phyloP scores from a whole-genome alignment of 345 rosid genomes.

The Kernera saxatilis region DNA sequence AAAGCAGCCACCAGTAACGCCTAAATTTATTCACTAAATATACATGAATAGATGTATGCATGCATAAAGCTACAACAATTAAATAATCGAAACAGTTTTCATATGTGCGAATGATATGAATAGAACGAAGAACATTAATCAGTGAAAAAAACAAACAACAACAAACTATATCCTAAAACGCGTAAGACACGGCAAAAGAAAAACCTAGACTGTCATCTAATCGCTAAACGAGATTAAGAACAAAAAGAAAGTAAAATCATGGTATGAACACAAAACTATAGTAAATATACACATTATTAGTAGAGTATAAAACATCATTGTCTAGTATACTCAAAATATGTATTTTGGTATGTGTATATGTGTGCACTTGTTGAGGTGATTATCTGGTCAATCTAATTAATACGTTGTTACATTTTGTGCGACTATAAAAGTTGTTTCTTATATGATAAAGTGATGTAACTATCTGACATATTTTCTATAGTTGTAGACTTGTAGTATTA shows the following conservation, averaged over 20 bases:
- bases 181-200: neutral
- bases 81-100: neutral
- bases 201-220: neutral
- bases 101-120: neutral
- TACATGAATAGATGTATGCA: neutral
- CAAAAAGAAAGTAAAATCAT: neutral
- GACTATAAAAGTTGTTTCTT: too few relatives aligned
- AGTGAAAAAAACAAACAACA: neutral
- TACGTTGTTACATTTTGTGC: too few relatives aligned
- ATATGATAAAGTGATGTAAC: too few relatives aligned
- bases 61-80: neutral
- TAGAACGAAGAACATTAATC: neutral
- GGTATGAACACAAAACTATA: neutral
- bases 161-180: neutral
- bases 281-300: too few relatives aligned
- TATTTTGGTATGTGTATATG: too few relatives aligned
- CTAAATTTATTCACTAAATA: neutral
- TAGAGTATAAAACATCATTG: too few relatives aligned
- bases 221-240: neutral
- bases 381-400: too few relatives aligned
- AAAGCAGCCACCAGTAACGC: constrained; percentile 1
- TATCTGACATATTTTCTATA: too few relatives aligned
- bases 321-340: too few relatives aligned
- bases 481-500: too few relatives aligned
- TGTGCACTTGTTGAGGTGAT: too few relatives aligned